Percentiles rank a stretch among this genome's conserved stretches.
Conservation (phyloP, 2,329 filamentous ascomycete species). For the Neonectria faginata region DNA sequence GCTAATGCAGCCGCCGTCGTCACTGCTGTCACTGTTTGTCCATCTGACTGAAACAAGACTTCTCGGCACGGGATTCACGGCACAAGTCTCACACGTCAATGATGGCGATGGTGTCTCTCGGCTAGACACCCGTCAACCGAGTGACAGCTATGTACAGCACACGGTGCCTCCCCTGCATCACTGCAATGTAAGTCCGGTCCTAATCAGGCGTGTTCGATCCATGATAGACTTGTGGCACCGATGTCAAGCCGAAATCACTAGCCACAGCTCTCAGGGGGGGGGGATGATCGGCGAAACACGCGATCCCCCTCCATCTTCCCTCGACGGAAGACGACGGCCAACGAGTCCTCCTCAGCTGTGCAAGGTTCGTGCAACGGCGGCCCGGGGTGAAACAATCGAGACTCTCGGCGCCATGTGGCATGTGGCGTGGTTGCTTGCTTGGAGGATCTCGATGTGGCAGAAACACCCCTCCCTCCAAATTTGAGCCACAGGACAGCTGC, state of each 20-base stretch:
- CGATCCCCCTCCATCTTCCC: slow-evolving; percentile 7
- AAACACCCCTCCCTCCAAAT: slow-evolving; percentile 2
- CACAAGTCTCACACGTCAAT: slow-evolving; percentile 35
- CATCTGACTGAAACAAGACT: slow-evolving; percentile 5
- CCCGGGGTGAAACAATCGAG: slow-evolving; percentile 30
- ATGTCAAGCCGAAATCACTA: slow-evolving; percentile 35
- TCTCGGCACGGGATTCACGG: slow-evolving; percentile 33
- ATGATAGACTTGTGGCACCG: slow-evolving; percentile 19
- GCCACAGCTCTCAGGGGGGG: slow-evolving; percentile 37
- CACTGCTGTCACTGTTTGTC: background rate
- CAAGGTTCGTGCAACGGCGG: slow-evolving; percentile 42
- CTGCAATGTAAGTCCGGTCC: background rate
- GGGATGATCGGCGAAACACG: slow-evolving; percentile 31
- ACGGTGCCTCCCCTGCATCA: background rate
- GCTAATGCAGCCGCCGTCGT: slow-evolving; percentile 5
- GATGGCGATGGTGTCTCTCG: slow-evolving; percentile 14
- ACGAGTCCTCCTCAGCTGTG: slow-evolving; percentile 37
- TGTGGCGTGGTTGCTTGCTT: slow-evolving; percentile 29
- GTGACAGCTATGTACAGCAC: too few species aligned
- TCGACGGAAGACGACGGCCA: background rate
- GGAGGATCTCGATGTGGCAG: slow-evolving; percentile 6
- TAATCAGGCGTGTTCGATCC: background rate
- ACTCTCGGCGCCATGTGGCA: slow-evolving; percentile 25
- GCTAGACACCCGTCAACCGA: background rate
- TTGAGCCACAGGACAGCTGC: slow-evolving; percentile 37